phyloP scores from a whole-genome alignment of 768 basidiomycete genomes.

The Russula griseocarnosa region DNA sequence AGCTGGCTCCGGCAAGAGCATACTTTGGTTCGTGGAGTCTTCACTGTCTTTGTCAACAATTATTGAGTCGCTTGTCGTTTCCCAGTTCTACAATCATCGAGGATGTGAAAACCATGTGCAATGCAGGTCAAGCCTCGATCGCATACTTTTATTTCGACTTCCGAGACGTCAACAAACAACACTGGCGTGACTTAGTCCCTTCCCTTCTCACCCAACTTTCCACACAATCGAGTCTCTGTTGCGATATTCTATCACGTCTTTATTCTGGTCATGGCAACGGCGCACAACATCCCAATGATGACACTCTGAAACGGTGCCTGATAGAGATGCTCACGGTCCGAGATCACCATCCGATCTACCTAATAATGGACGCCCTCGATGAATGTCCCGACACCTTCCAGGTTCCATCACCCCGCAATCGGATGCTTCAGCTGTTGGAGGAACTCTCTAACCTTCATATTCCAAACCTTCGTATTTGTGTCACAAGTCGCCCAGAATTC shows the following conservation, averaged over 20 bases:
- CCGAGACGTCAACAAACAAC: neutral
- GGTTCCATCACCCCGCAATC: neutral
- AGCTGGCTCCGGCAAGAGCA: conserved; percentile 17
- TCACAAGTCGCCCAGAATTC: conserved; percentile 3
- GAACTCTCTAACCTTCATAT: neutral
- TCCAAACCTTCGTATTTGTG: neutral
- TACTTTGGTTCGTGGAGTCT: conserved; percentile 4
- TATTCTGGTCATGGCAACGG: neutral
- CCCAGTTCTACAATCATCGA: conserved; percentile 8
- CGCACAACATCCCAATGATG: neutral
- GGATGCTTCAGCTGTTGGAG: neutral
- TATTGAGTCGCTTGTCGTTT: neutral
- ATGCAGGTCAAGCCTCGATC: neutral
- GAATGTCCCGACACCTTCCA: no score
- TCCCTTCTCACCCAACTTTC: conserved; percentile 12
- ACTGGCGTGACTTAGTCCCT: neutral
- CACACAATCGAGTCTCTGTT: neutral
- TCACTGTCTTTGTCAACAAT: neutral
- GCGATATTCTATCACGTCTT: neutral
- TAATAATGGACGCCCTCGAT: no score
- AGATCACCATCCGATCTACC: no score
- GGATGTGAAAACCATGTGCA: neutral
- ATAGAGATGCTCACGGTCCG: neutral
- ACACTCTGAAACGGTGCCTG: neutral
- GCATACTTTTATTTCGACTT: conserved; percentile 9